Conservation (phyloP, 2,329 filamentous ascomycete species). For the Cryphonectria carpinicola region DNA sequence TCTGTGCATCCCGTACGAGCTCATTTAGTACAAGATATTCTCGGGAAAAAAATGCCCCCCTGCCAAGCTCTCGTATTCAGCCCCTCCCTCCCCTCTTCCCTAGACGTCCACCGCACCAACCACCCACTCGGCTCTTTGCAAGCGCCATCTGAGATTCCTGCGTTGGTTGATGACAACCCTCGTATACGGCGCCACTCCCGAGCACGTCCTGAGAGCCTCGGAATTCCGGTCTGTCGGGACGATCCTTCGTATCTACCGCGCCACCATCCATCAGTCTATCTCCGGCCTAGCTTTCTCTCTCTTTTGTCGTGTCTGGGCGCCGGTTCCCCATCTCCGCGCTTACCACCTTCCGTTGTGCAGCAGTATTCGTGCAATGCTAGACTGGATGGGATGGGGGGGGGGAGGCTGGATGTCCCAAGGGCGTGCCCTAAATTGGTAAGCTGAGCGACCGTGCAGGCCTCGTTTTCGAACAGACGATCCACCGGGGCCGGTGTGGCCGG, state of each 20-base stretch:
- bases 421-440: not conserved
- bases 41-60: not conserved
- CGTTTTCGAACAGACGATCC: not conserved
- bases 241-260: constrained; percentile 6
- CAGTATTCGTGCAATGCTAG: not conserved
- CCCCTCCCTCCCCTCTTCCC: not conserved
- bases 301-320: not conserved
- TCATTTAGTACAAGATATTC: not conserved
- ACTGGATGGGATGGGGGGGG: not conserved
- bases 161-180: not conserved
- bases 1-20: not conserved
- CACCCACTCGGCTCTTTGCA: not conserved
- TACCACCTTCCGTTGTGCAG: not conserved
- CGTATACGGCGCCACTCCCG: not conserved
- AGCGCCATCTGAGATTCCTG: not conserved
- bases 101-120: not conserved
- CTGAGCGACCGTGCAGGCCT: not conserved
- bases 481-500: not conserved
- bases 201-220: not conserved
- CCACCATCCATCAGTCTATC: not conserved
- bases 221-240: constrained; percentile 12
- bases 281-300: not conserved
- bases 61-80: constrained; percentile 7
- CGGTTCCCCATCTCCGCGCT: not conserved
- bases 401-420: not conserved